phyloP scores from a whole-genome alignment of 352 stramenopile genomes.

The Phytophthora pluvialis region DNA sequence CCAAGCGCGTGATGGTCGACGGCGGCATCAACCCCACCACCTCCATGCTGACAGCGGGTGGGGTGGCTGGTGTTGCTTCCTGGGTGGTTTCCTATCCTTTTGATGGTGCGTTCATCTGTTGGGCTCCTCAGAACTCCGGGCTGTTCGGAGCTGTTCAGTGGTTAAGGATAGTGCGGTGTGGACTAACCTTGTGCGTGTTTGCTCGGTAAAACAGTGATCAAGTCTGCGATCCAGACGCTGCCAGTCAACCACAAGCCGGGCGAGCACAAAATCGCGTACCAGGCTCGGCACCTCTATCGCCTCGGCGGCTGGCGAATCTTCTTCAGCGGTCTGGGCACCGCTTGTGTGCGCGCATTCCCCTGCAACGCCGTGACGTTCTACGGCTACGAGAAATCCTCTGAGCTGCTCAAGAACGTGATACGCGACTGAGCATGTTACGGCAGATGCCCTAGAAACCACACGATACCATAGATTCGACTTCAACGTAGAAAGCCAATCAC shows the following conservation, averaged over 20 bases:
- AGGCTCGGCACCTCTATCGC: conserved; percentile 67
- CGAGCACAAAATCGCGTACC: conserved; percentile 78
- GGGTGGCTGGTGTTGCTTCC: conserved; percentile 74
- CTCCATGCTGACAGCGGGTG: conserved; percentile 84
- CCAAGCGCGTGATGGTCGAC: conserved; percentile 76
- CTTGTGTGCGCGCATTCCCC: conserved; percentile 82
- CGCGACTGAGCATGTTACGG: conserved; percentile 24
- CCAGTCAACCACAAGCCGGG: conserved; percentile 54
- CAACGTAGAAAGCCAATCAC: conserved; percentile 28
- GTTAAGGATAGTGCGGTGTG: conserved; percentile 10
- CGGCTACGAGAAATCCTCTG: conserved; percentile 82
- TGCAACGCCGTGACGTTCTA: conserved; percentile 90
- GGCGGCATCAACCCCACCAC: conserved; percentile 59
- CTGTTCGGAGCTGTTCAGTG: conserved; percentile 9
- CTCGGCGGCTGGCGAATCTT: conserved; percentile 77
- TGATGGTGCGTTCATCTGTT: conserved; percentile 54
- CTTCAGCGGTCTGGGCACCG: conserved; percentile 77
- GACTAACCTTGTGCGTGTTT: conserved; percentile 17
- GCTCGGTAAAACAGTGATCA: conserved; percentile 60
- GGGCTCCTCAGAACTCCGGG: conserved; percentile 3
- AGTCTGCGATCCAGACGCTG: conserved; percentile 86
- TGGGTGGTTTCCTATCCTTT: conserved; percentile 86
- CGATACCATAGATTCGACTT: conserved; percentile 25
- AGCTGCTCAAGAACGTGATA: conserved; percentile 62
- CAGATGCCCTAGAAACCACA: conserved; percentile 13